Evolutionary conservation across 768 basidiomycete genomes (phyloP), one percentile per base, ranked within the genome.

Genomic region (Phanerochaete carnosa): DNA sequence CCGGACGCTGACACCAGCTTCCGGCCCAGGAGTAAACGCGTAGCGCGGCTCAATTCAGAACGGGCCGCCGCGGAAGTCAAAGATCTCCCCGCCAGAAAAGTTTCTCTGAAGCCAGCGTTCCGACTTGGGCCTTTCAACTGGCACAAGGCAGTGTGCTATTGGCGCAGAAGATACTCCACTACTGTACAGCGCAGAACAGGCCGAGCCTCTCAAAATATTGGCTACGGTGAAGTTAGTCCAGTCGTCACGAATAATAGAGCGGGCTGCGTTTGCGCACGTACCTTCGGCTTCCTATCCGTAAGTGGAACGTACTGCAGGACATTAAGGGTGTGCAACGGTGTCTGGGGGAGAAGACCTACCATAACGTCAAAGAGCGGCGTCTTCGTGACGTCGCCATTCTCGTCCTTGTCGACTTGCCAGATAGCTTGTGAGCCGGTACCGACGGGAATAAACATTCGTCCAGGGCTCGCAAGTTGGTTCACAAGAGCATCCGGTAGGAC

Each of bases 361-460:
- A 79, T 77, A n/a, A 96, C 95, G 25, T 82, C 89, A 79, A 97
- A 94, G 1, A 96, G 75, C 57, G 81, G 74, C 60, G 77, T 83
- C 73, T 82, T 72, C 0, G 80, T 84, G 1, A 97, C 80, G 4
- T 77, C 77, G 0, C 95, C 95, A 0, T 85, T 61, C 33, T 61
- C 77, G 59, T 89, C 86, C 70, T 96, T 97, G 68, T 95, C 92
- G 15, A 96, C 76, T 57, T 69, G 70, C 67, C 85, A 78, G 56
- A 97, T 85, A 45, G 66, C 69, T 61, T 90, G 86, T 15, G 64
- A 65, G 15, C 73, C 66, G 1, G 76, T 79, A 2, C 95, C 95
- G 15, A 98, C 88, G 1, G 95, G 95, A 55, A 98, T 92, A 76
- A 98, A 95, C 89, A 98, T 94, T 55, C 87, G 77, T 16, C 91